These are phyloP conservation scores for Capsicum pubescens DNA, from an alignment of 257 asterid genomes.

Conservation along the genomic window DNA sequence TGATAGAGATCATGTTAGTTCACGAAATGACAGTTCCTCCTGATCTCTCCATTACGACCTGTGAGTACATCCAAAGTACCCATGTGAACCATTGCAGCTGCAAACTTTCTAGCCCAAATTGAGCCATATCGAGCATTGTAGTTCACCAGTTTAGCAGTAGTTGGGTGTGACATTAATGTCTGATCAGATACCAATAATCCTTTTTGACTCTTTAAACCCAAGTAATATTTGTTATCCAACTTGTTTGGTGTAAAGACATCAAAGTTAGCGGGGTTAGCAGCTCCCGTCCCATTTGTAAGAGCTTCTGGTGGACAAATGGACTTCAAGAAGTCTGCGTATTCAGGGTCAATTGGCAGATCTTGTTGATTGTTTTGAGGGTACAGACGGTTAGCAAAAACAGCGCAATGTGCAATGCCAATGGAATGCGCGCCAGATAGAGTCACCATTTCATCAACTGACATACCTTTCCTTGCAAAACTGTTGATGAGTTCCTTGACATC, in stretches of 20 bases:
- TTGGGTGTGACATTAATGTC: not conserved
- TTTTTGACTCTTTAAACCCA: constrained; percentile 25
- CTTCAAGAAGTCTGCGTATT: constrained; percentile 22
- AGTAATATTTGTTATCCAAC: constrained; percentile 33
- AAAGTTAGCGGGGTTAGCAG: constrained; percentile 14
- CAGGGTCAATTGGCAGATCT: constrained; percentile 30
- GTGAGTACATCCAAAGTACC: constrained; percentile 27
- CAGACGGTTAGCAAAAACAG: constrained; percentile 24
- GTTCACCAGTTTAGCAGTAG: constrained; percentile 3
- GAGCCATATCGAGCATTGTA: constrained; percentile 4
- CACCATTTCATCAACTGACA: constrained; percentile 38
- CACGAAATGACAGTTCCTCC: constrained; percentile 20
- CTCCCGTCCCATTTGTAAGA: not conserved
- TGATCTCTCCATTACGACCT: constrained; percentile 18
- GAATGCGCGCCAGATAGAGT: constrained; percentile 37
- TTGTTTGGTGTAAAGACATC: constrained; percentile 27
- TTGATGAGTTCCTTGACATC: not conserved
- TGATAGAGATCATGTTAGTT: not conserved
- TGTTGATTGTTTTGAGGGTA: constrained; percentile 27
- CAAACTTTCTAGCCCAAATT: constrained; percentile 19
- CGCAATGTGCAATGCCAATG: constrained; percentile 36
- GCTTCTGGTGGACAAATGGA: constrained; percentile 25
- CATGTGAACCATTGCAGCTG: constrained; percentile 28
- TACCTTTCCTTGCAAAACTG: constrained; percentile 28
- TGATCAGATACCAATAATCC: constrained; percentile 35